Base-by-base conservation (phyloP, 345 rosid genomes). In the Camelina sativa region DNA sequence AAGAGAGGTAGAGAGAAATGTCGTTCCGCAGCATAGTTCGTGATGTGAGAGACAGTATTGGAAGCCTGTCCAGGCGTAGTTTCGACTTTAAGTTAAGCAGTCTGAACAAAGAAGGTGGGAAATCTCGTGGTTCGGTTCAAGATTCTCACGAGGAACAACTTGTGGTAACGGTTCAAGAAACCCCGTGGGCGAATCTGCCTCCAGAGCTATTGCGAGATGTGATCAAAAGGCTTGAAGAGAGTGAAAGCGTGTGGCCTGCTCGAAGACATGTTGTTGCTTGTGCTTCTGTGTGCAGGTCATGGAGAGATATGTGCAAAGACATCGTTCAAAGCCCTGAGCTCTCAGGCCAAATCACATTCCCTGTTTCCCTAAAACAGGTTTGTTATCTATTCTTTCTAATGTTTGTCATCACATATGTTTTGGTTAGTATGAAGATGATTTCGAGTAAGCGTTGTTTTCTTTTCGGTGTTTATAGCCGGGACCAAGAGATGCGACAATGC, bases 281-380 rank as follows among this genome's bases (percentile, higher is more conserved):
- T 81, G 97, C 98, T 78, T 92, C 89, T 0, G 98, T 93, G 13
- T 93, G 98, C 77, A 85, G 89, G 66, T 84, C 96, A 15, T 93
- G 98, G 98, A 88, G 97, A 78, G 94, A 86, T 66, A 91, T 93
- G 96, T 93, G 98, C 65, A 85, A 83, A 83, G 98, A 91, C 79
- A 88, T 93, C 56, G 98, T 93, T 25, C 79, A 65, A 62, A 86
- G 82, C 67, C 97, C 96, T 1, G 97, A 93, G 77, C 80, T 89
- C 53, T 87, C 86, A 4, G 98, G 97, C 58, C 91, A 88, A 85
- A 89, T 93, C 51, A 93, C 98, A 19, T 93, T 93, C 54, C 96
- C 98, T 0, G 90, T 91, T 82, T 91, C 98, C 3, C 81, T 93
- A 19, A 93, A 93, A 83, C 97, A 91, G 92, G 98, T 90, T 58